phyloP scores from a whole-genome alignment of 768 basidiomycete species.

The Trichaptum fuscoviolaceum region DNA sequence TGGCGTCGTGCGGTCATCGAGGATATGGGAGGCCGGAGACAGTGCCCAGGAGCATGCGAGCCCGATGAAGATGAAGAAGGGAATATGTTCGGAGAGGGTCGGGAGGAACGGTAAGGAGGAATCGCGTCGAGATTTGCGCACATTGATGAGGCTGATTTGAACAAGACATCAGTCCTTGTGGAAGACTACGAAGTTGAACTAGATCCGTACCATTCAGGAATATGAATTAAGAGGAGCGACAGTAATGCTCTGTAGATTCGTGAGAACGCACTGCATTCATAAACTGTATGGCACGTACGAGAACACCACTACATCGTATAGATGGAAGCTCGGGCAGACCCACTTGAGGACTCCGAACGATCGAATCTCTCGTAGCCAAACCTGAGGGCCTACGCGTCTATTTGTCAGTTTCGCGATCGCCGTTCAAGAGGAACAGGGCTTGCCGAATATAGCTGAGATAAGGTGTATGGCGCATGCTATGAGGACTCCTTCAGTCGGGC shows the following conservation, averaged over 20 bases:
- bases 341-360: conserved; percentile 1
- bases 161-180: neutral
- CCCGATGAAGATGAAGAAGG: conserved; percentile 11
- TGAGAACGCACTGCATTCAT: neutral
- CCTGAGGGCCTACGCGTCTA: conserved; percentile 5
- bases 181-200: neutral
- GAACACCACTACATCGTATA: conserved; percentile 9
- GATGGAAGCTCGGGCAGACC: neutral
- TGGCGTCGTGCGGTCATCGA: neutral
- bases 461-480: conserved; percentile 12
- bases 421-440: neutral
- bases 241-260: conserved; percentile 9
- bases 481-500: conserved; percentile 15
- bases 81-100: conserved; percentile 8
- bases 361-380: conserved; percentile 7
- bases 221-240: conserved; percentile 8
- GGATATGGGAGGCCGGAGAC: conserved; percentile 10
- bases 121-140: conserved; percentile 1
- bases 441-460: conserved; percentile 11
- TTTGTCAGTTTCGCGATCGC: neutral
- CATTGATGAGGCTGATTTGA: conserved; percentile 9
- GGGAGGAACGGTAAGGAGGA: conserved; percentile 3
- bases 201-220: conserved; percentile 9
- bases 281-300: conserved; percentile 4
- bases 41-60: conserved; percentile 9